phyloP scores from a whole-genome alignment of 2,329 filamentous ascomycete genomes.

The Catunica adiposa region DNA sequence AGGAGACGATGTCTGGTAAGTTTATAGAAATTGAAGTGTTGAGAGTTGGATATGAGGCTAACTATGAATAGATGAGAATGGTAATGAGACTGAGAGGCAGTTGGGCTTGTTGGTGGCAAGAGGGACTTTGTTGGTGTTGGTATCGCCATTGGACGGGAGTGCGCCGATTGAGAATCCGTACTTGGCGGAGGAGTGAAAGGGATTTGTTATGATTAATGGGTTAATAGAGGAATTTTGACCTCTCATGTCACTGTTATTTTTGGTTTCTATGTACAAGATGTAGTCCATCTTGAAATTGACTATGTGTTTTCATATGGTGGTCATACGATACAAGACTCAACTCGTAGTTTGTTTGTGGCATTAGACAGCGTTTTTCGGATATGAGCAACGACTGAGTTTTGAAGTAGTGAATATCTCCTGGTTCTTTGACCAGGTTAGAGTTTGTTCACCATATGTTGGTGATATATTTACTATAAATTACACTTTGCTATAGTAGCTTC shows the following conservation, averaged over 20 bases:
- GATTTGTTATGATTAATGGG: not conserved
- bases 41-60: not conserved
- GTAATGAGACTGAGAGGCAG: slow-evolving; percentile 65
- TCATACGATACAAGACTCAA: too few relatives aligned
- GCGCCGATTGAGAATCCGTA: slow-evolving; percentile 95
- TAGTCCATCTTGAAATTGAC: too few relatives aligned
- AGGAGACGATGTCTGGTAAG: slow-evolving; percentile 73
- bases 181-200: slow-evolving; percentile 13
- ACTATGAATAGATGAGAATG: slow-evolving; percentile 61
- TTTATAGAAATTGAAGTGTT: not conserved
- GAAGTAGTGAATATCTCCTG: too few relatives aligned
- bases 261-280: too few relatives aligned
- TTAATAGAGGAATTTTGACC: not conserved
- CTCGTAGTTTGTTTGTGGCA: too few relatives aligned
- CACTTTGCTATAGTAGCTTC: too few relatives aligned
- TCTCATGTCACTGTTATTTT: not conserved
- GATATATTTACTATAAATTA: too few relatives aligned
- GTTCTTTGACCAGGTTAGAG: too few relatives aligned
- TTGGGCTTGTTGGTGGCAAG: slow-evolving; percentile 80
- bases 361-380: too few relatives aligned
- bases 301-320: too few relatives aligned
- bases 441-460: too few relatives aligned
- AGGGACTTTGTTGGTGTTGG: slow-evolving; percentile 80
- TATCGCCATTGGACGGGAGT: slow-evolving; percentile 85
- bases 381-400: too few relatives aligned